Conservation (phyloP, 257 asterid genomes). For the Linderniella brevidens region DNA sequence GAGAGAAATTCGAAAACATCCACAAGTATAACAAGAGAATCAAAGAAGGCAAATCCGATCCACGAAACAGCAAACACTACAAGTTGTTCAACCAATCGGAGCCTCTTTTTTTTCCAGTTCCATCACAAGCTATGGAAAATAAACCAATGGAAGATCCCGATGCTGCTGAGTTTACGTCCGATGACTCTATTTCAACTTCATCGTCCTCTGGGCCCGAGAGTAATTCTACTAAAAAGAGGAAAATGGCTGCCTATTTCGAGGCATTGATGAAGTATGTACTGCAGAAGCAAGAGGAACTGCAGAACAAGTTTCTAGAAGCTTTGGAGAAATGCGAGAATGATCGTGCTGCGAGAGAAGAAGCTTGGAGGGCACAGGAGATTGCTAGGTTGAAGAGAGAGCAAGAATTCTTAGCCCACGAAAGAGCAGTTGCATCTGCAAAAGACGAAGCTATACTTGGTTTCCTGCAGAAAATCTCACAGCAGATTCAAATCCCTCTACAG, state of each 20-base stretch:
- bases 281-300: conserved; percentile 6
- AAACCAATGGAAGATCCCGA: background rate
- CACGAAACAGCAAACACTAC: conserved; percentile 43
- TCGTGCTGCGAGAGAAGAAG: conserved; percentile 3
- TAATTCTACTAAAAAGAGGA: conserved; percentile 1
- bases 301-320: conserved; percentile 6
- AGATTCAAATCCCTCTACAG: background rate
- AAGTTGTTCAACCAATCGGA: conserved; percentile 63
- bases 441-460: conserved; percentile 3
- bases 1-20: conserved; percentile 89
- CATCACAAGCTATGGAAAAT: background rate
- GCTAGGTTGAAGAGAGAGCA: conserved; percentile 4
- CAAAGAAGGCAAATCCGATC: conserved; percentile 67
- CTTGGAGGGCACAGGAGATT: conserved; percentile 4
- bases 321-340: conserved; percentile 5
- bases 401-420: conserved; percentile 1
- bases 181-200: background rate
- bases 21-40: conserved; percentile 85
- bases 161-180: background rate
- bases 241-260: conserved; percentile 2
- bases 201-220: conserved; percentile 1
- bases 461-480: conserved; percentile 7
- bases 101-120: conserved; percentile 21
- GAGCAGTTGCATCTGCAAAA: conserved; percentile 1
- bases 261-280: conserved; percentile 1